Percentiles rank a stretch among this genome's conserved stretches.
These are phyloP conservation scores for Eremomyces bilateralis DNA, from an alignment of 495 filamentous ascomycete genomes.

Conservation along the genomic window DNA sequence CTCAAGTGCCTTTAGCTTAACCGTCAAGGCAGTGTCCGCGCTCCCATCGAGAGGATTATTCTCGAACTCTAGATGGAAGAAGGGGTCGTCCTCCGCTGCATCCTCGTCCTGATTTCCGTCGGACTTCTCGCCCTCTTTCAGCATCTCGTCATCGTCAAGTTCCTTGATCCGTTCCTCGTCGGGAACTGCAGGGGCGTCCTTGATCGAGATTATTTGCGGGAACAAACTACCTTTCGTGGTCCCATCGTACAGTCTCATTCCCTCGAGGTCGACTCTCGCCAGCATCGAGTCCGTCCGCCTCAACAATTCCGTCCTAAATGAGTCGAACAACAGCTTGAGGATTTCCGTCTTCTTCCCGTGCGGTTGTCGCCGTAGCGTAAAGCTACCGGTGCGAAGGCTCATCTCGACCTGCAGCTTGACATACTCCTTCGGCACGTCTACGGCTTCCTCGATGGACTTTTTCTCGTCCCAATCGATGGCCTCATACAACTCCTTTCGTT, in stretches of 20 bases:
- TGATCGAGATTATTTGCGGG: constrained; percentile 85
- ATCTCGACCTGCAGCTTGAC: constrained; percentile 83
- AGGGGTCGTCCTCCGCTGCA: constrained; percentile 40
- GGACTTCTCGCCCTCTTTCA: constrained; percentile 17
- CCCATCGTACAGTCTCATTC: constrained; percentile 84
- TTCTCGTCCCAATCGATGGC: constrained; percentile 98
- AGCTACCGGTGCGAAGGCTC: constrained; percentile 75
- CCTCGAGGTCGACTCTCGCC: constrained; percentile 70
- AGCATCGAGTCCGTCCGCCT: constrained; percentile 80
- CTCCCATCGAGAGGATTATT: constrained; percentile 84
- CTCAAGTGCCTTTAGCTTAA: constrained; percentile 86
- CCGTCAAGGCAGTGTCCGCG: constrained; percentile 70
- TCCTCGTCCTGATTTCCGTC: constrained; percentile 18
- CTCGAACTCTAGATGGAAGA: constrained; percentile 84
- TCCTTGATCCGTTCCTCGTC: constrained; percentile 35
- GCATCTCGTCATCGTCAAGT: constrained; percentile 25
- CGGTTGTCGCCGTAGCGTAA: constrained; percentile 74
- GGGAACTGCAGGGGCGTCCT: constrained; percentile 44
- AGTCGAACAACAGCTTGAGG: constrained; percentile 77
- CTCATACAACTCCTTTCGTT: constrained; percentile 88
- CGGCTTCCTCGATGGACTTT: constrained; percentile 60
- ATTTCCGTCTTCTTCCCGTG: constrained; percentile 60
- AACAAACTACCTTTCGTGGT: constrained; percentile 78
- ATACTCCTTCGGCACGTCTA: constrained; percentile 75
- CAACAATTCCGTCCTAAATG: constrained; percentile 70